Base-by-base conservation (phyloP, 306 rosid species). In the Malus orientalis region DNA sequence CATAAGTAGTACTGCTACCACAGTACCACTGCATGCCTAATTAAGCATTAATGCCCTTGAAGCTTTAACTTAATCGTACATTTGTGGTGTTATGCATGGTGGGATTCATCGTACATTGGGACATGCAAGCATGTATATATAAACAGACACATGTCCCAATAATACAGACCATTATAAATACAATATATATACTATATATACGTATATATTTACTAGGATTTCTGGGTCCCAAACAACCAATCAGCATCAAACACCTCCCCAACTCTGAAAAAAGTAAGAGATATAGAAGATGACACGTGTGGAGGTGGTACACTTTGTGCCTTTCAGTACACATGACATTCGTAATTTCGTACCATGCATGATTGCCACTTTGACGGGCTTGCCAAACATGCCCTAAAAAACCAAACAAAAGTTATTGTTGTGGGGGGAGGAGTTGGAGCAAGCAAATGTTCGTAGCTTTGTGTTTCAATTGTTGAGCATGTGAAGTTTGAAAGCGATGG, bases 61-160 rank as follows among this genome's bases (percentile, higher is more conserved):
- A 51, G 55, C 55, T 15, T 51, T 51, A 51, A 19, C 55, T 51
- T 51, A 51, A 51, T 51, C 55, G 55, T 51, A 51, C 20, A 51
- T 15, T 51, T 51, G 20, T 51, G 20, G 8, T 51, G 20, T 16
- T 16, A 51, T 51, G 55, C 55, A 51, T 51, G 55, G 55, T 25
- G 33, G 8, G 19, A 14, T 71, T 45, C 20, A 71, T 71, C 30
- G 42, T 71, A 23, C 3, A 71, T 20, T 20, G 19, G 45, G 4
- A 30, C 16, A 4, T 27, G 33, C 51, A 12, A 7, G 19, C 47
- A 25, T 69, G 1, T 36, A 36, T 36, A 36, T 33, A 36, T 36
- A 78, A 58, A 2, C 3, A 5, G 85, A 83, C 88, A 84, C 53
- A 38, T 87, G 76, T 69, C 83, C 85, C 81, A 22, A 51, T 30